phyloP scores from a whole-genome alignment of 306 rosid genomes.

The Quercus parvula region DNA sequence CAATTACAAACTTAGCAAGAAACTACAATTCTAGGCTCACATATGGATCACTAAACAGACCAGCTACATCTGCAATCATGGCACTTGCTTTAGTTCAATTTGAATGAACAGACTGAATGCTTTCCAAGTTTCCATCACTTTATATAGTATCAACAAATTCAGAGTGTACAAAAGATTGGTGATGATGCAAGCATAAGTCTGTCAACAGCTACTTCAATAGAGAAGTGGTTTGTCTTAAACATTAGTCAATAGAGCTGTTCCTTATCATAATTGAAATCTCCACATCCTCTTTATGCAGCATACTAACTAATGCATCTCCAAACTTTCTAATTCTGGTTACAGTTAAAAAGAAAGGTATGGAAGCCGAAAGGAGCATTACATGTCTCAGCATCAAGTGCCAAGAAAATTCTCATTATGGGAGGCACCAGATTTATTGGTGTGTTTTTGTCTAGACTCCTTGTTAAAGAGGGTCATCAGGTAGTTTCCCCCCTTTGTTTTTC shows the following conservation, averaged over 20 bases:
- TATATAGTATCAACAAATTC: neutral
- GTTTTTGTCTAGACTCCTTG: constrained; percentile 90
- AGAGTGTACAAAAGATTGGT: neutral
- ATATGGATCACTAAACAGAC: neutral
- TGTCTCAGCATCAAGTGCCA: constrained; percentile 70
- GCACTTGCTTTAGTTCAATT: neutral
- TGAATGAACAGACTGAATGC: neutral
- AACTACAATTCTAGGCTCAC: neutral
- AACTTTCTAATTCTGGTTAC: constrained; percentile 12
- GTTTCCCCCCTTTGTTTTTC: neutral
- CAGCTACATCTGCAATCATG: neutral
- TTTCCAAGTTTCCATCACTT: neutral
- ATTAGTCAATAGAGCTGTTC: neutral
- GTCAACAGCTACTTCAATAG: neutral
- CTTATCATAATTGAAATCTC: neutral
- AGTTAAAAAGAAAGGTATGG: constrained; percentile 62
- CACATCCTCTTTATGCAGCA: neutral
- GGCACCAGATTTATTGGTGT: constrained; percentile 92
- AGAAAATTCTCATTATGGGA: constrained; percentile 94
- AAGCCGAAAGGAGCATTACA: constrained; percentile 57
- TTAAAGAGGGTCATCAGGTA: constrained; percentile 95
- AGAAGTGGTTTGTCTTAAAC: neutral
- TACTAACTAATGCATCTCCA: no score
- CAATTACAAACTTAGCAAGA: neutral
- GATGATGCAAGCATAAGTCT: neutral